A percentile compares a stretch with the other conserved stretches of the same genome.
phyloP scores from a whole-genome alignment of 2,329 filamentous ascomycete genomes.

The Fusarium pseudonygamai region DNA sequence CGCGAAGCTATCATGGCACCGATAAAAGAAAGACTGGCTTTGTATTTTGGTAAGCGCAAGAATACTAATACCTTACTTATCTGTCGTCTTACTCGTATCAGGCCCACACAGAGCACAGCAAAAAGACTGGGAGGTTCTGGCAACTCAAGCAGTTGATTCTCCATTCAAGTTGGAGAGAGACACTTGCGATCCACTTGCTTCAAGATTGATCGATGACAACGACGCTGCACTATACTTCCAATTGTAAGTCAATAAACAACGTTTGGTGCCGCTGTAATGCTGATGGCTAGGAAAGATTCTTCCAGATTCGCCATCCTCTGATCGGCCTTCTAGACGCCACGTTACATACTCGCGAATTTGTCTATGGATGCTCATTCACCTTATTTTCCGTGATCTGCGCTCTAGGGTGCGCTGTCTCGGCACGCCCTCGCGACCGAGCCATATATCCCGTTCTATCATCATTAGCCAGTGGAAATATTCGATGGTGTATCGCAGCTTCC shows the following conservation, averaged over 20 bases:
- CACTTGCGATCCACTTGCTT: constrained; percentile 9
- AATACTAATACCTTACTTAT: too few species aligned
- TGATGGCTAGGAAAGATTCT: background rate
- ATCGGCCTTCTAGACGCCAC: constrained; percentile 7
- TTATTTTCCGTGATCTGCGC: constrained; percentile 11
- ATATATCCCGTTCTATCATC: constrained; percentile 5
- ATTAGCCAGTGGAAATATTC: background rate
- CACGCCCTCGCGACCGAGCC: constrained; percentile 6
- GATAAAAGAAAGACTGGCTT: constrained; percentile 8
- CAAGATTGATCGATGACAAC: constrained; percentile 1
- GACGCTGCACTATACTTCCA: constrained; percentile 16
- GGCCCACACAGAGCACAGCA: constrained; percentile 6
- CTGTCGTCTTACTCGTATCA: background rate
- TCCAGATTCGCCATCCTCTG: constrained; percentile 7
- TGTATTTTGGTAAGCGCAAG: constrained; percentile 1
- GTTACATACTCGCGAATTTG: constrained; percentile 7
- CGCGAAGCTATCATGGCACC: constrained; percentile 17
- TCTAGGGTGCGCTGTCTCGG: constrained; percentile 4
- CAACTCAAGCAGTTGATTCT: constrained; percentile 4
- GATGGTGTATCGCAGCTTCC: constrained; percentile 4
- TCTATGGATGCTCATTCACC: constrained; percentile 9
- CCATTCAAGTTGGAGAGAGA: constrained; percentile 14
- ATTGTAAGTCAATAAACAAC: background rate
- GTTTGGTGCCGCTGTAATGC: rapidly evolving
- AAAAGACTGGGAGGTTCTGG: constrained; percentile 11